phyloP scores from a whole-genome alignment of 75 land plant genomes.

The Cupressus sempervirens region DNA sequence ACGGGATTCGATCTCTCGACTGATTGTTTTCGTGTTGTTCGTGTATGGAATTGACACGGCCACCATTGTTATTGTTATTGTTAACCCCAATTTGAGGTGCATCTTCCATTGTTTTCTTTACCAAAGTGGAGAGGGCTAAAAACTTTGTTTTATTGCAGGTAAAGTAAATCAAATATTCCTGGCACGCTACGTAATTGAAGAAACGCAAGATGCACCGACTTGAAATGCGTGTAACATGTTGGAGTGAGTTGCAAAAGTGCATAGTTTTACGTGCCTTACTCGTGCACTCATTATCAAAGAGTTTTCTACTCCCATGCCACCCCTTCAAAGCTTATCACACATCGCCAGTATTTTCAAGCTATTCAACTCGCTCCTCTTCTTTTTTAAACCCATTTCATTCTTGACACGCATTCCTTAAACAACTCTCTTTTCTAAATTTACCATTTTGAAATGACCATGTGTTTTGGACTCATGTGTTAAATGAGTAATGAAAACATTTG shows the following conservation, averaged over 20 bases:
- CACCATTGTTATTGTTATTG: too few species aligned
- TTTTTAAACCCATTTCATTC: too few species aligned
- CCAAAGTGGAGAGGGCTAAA: not conserved
- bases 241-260: not conserved
- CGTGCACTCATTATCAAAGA: too few species aligned
- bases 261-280: slow-evolving; percentile 1
- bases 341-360: not conserved
- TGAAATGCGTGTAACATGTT: not conserved
- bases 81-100: not conserved
- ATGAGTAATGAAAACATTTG: too few species aligned
- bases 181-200: not conserved
- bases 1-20: slow-evolving; percentile 13
- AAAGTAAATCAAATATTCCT: not conserved
- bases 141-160: not conserved
- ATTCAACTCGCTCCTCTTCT: too few species aligned
- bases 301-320: not conserved
- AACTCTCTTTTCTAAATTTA: too few species aligned
- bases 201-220: too few species aligned
- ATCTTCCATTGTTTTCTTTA: not conserved
- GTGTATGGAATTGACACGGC: too few species aligned
- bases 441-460: too few species aligned
- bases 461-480: too few species aligned
- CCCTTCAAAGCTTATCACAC: not conserved
- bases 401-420: too few species aligned
- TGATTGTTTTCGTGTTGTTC: slow-evolving; percentile 6